phyloP scores from a whole-genome alignment of 1,284 basidiomycete species.

The Takashimella koratensis region DNA sequence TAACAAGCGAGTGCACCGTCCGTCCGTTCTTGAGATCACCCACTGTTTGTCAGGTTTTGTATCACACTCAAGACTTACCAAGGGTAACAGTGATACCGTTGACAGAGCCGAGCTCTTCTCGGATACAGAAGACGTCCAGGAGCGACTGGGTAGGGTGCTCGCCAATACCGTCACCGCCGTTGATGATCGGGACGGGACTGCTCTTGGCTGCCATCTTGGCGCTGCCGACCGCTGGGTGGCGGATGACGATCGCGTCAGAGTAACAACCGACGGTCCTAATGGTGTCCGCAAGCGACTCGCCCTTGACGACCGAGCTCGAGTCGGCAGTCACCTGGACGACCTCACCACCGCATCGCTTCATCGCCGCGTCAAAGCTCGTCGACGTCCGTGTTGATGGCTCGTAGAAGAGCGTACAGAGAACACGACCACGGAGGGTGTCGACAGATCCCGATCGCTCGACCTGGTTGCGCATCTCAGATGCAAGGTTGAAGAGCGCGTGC shows the following conservation, averaged over 20 bases:
- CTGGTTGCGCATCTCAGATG: constrained; percentile 93
- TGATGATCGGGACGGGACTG: constrained; percentile 92
- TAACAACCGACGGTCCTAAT: constrained; percentile 94
- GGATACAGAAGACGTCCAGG: constrained; percentile 94
- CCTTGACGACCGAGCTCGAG: constrained; percentile 86
- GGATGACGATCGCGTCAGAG: constrained; percentile 88
- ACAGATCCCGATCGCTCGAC: constrained; percentile 88
- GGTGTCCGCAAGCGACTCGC: constrained; percentile 90
- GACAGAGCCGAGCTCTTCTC: constrained; percentile 95
- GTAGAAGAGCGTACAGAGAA: constrained; percentile 95
- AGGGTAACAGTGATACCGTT: constrained; percentile 93
- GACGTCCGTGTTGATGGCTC: constrained; percentile 96
- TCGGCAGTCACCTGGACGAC: constrained; percentile 82
- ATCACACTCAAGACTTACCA: constrained; percentile 37
- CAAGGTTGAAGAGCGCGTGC: constrained; percentile 90
- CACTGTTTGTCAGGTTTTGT: constrained; percentile 50
- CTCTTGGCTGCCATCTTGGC: constrained; percentile 87
- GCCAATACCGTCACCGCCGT: constrained; percentile 94
- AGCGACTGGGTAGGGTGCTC: constrained; percentile 97
- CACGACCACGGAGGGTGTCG: constrained; percentile 85
- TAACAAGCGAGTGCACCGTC: constrained; percentile 94
- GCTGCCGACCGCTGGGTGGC: constrained; percentile 91
- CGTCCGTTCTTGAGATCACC: constrained; percentile 98
- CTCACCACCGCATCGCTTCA: constrained; percentile 95
- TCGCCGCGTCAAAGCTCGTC: constrained; percentile 96